Base-by-base conservation (phyloP, 169 alveolate species). In the Ichthyophthirius multifiliis region DNA sequence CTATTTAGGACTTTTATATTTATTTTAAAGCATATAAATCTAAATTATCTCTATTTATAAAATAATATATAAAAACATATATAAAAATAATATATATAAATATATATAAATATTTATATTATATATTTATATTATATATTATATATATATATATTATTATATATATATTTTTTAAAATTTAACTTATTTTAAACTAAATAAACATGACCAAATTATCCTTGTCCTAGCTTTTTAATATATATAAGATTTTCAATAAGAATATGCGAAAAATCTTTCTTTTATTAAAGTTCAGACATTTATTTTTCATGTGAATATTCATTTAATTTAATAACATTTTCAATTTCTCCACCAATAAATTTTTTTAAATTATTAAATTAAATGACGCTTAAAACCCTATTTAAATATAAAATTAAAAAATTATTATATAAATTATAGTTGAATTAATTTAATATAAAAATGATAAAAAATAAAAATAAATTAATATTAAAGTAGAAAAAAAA, bases 171-270 rank as follows among this genome's bases (percentile, higher is more conserved):
- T n/a, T n/a, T n/a, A 55, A 9, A 1, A 20, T 43, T 74, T 80
- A 47, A 64, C 63, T 75, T 85, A 75, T 71, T 75, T 75, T 76
- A 75, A n/a, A 85, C 90, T 73, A 85, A 80, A 46, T 81, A 85
- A 10, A 85, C 87, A 31, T 47, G 46, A 27, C 90, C 90, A 55
- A 79, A 85, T 55, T 79, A 35, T 1, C 90, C 90, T 6, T 44
- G 32, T 23, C 87, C 90, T 64, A 85, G 63, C 43, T 80, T 75
- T 44, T 81, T 80, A 34, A 65, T 47, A 39, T 41, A 79, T 23
- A 74, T 47, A 71, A 85, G 75, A 74, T 85, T 82, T 35, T 83
- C 75, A 34, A 88, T 71, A 62, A 55, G 15, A 23, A 88, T 76
- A 35, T 81, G 86, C 10, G 86, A 81, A 15, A 65, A 76, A 73